Percentiles rank a stretch among this genome's conserved stretches.
Evolutionary conservation across 176 grass and related monocot genomes (phyloP).

Genomic region (Avena eriantha): DNA sequence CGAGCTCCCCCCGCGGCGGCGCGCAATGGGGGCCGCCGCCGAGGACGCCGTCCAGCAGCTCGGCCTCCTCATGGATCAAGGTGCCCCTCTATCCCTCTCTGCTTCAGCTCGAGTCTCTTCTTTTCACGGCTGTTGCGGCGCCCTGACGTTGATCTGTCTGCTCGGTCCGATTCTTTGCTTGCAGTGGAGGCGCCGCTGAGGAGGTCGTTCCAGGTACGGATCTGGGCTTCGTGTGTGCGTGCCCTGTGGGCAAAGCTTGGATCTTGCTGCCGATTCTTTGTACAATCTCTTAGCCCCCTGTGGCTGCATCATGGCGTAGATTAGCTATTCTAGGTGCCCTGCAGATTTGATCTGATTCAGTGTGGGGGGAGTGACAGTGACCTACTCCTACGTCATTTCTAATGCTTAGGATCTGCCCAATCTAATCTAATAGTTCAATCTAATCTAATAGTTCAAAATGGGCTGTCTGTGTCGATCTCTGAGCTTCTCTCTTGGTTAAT

Average conservation of each 20-base stretch:
- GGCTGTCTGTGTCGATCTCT: background rate
- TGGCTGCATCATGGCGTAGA: background rate
- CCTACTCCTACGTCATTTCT: background rate
- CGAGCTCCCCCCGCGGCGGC: conserved; percentile 15
- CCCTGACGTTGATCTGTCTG: conserved; percentile 22
- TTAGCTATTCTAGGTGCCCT: conserved; percentile 28
- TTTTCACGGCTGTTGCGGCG: conserved; percentile 11
- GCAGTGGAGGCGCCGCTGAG: conserved; percentile 84
- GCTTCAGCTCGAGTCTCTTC: background rate
- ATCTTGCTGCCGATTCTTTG: conserved; percentile 38
- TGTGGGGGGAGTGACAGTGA: conserved; percentile 5
- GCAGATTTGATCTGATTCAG: conserved; percentile 46
- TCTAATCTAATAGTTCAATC: background rate
- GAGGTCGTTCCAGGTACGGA: conserved; percentile 87
- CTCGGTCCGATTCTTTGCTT: conserved; percentile 43
- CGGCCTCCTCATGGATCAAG: conserved; percentile 69
- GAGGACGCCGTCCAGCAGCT: conserved; percentile 89
- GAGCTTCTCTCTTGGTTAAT: conserved; percentile 5
- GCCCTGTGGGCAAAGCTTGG: conserved; percentile 40
- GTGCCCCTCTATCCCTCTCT: conserved; percentile 13
- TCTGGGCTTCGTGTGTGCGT: conserved; percentile 3
- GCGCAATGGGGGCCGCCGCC: conserved; percentile 69
- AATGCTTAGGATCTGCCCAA: conserved; percentile 13
- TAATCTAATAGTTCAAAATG: conserved; percentile 10
- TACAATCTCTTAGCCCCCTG: conserved; percentile 16